These are phyloP conservation scores for Alternaria rosae DNA, from an alignment of 2,329 filamentous ascomycete genomes.

Conservation along the genomic window DNA sequence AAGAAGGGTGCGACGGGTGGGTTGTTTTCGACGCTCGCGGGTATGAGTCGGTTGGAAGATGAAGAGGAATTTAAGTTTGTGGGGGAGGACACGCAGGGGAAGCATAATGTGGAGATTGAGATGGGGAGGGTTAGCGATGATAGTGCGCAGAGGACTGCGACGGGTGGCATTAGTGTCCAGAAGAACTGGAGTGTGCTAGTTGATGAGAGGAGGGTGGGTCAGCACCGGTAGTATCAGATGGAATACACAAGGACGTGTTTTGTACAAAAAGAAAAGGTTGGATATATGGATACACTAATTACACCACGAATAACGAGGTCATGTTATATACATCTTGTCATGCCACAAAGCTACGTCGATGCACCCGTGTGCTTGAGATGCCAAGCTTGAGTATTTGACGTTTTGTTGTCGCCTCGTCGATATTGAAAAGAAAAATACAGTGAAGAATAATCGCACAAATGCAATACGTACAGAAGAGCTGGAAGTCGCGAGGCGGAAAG, in stretches of 20 bases:
- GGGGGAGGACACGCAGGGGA: constrained; percentile 11
- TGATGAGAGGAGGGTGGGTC: constrained; percentile 6
- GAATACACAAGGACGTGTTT: not conserved
- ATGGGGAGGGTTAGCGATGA: constrained; percentile 13
- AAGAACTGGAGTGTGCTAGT: constrained; percentile 17
- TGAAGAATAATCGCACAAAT: not conserved
- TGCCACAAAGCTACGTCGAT: not conserved
- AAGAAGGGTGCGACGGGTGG: constrained; percentile 33
- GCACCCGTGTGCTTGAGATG: not conserved
- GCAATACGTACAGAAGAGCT: not conserved
- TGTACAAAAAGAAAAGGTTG: not conserved
- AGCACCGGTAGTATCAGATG: not conserved
- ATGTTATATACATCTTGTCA: not conserved
- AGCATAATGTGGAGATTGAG: constrained; percentile 18
- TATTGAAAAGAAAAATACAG: not conserved
- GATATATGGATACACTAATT: not conserved
- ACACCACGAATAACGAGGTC: not conserved
- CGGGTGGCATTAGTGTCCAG: constrained; percentile 9
- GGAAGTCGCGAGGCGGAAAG: not conserved
- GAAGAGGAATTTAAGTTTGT: constrained; percentile 28
- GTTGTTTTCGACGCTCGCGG: constrained; percentile 31
- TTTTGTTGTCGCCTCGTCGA: not conserved
- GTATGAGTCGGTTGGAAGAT: constrained; percentile 20
- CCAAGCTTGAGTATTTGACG: not conserved
- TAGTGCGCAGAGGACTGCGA: constrained; percentile 4